Evolutionary conservation across 345 rosid genomes (phyloP).

Genomic region (Ricinus communis): DNA sequence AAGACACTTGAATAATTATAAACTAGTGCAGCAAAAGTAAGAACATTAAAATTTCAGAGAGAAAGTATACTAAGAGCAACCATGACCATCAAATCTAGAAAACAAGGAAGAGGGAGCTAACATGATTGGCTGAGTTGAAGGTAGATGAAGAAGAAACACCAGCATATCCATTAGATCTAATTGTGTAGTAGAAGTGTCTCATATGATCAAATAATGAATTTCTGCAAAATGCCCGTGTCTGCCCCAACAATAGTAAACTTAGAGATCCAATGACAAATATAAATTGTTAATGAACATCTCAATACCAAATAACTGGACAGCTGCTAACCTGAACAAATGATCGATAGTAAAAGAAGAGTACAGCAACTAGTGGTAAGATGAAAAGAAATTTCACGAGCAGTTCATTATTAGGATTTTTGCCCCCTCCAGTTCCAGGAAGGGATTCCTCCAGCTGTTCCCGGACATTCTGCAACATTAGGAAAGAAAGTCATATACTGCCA

Average conservation of each 20-base stretch:
- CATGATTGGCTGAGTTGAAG: conserved; percentile 50
- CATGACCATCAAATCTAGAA: background rate
- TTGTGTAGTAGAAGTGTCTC: conserved; percentile 57
- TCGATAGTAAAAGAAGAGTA: conserved; percentile 49
- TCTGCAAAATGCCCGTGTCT: conserved; percentile 61
- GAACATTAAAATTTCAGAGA: background rate
- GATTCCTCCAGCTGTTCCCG: conserved; percentile 72
- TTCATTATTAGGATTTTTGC: conserved; percentile 67
- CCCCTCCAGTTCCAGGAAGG: conserved; percentile 94
- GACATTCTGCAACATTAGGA: conserved; percentile 47
- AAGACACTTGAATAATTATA: conserved; percentile 2
- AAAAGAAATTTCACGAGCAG: conserved; percentile 65
- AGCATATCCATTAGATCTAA: conserved; percentile 59
- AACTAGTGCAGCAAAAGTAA: background rate
- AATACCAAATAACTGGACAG: background rate
- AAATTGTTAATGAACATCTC: background rate
- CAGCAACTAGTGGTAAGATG: conserved; percentile 63
- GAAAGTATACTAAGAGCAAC: background rate
- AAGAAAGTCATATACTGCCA: background rate
- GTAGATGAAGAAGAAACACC: conserved; percentile 56
- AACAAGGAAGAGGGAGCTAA: conserved; percentile 22
- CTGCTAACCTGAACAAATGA: conserved; percentile 50
- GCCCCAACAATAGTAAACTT: conserved; percentile 26
- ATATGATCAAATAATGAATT: conserved; percentile 58
- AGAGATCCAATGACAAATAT: background rate